These are phyloP conservation scores for Angomonas deanei DNA, from an alignment of 208 protist genomes.

Conservation along the genomic window DNA sequence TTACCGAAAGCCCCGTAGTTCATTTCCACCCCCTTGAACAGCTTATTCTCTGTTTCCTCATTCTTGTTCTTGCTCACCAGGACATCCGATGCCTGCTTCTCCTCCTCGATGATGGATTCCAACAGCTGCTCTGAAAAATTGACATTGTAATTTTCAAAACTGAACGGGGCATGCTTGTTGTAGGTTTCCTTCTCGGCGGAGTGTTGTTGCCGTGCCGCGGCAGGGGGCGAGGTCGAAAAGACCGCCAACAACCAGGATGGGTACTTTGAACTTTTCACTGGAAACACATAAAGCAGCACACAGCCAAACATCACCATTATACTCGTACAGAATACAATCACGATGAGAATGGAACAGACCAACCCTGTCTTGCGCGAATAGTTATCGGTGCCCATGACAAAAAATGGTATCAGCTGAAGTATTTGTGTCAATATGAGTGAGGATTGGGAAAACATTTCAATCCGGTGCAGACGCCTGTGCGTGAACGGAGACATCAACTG, in stretches of 20 bases:
- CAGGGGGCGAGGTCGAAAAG: too few relatives aligned
- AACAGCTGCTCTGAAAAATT: neutral
- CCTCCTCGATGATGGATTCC: neutral
- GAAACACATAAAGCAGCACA: neutral
- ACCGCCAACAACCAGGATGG: too few relatives aligned
- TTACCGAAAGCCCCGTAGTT: slow-evolving; percentile 17
- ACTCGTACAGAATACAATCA: slow-evolving; percentile 10
- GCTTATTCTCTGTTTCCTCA: neutral
- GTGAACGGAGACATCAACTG: slow-evolving; percentile 15
- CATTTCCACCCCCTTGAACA: slow-evolving; percentile 14
- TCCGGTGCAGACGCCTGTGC: slow-evolving; percentile 7
- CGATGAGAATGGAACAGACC: slow-evolving; percentile 16
- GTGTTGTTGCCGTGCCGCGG: too few relatives aligned
- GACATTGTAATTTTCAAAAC: neutral
- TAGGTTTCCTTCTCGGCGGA: neutral
- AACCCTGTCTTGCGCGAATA: neutral
- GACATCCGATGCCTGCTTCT: neutral
- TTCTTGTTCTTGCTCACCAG: neutral
- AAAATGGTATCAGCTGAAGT: slow-evolving; percentile 27
- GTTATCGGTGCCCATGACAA: slow-evolving; percentile 5
- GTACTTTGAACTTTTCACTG: neutral
- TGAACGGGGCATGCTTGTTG: neutral
- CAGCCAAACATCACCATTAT: slow-evolving; percentile 5
- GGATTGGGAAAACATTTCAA: slow-evolving; percentile 10
- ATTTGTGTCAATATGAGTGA: slow-evolving; percentile 9